A percentile compares a stretch with the other conserved stretches of the same genome.
Conservation (phyloP, 2,329 filamentous ascomycete species). For the Sclerotinia spermophila region DNA sequence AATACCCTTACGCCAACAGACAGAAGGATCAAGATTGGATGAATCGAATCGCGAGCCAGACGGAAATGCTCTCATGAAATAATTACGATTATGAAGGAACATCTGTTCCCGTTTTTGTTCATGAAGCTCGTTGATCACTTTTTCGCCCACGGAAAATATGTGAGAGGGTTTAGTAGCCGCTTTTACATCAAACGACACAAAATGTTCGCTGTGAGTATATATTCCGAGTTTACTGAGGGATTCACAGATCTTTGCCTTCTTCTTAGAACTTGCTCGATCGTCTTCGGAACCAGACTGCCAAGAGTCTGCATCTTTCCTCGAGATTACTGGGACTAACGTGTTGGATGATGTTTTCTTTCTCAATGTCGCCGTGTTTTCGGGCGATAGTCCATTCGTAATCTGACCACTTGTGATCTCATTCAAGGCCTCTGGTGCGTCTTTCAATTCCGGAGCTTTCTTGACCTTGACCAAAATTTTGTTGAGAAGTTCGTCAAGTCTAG, state of each 20-base stretch:
- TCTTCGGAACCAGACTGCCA: slow-evolving; percentile 35
- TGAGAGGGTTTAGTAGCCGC: slow-evolving; percentile 56
- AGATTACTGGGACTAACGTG: slow-evolving; percentile 25
- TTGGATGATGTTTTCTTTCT: slow-evolving; percentile 19
- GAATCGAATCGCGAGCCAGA: slow-evolving; percentile 77
- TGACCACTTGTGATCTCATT: not conserved
- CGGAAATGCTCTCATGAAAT: slow-evolving; percentile 84
- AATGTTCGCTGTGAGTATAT: slow-evolving; percentile 84
- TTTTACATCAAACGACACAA: slow-evolving; percentile 66
- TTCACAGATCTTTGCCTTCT: slow-evolving; percentile 58
- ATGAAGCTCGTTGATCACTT: slow-evolving; percentile 60
- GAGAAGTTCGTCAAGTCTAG: slow-evolving; percentile 66
- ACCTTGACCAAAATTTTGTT: slow-evolving; percentile 83
- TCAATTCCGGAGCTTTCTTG: slow-evolving; percentile 48
- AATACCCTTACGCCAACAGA: slow-evolving; percentile 84
- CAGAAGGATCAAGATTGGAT: slow-evolving; percentile 79
- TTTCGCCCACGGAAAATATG: slow-evolving; percentile 66
- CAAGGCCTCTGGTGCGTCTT: not conserved
- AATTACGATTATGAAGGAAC: slow-evolving; percentile 78
- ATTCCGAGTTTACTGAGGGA: slow-evolving; percentile 71
- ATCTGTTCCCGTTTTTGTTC: slow-evolving; percentile 53
- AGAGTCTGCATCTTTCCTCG: slow-evolving; percentile 29
- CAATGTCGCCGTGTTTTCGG: not conserved
- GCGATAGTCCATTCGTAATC: slow-evolving; percentile 6
- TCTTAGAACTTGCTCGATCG: slow-evolving; percentile 32